Evolutionary conservation across 1,139 yeast species (phyloP).

Genomic region (Kluyveromyces sp.): DNA sequence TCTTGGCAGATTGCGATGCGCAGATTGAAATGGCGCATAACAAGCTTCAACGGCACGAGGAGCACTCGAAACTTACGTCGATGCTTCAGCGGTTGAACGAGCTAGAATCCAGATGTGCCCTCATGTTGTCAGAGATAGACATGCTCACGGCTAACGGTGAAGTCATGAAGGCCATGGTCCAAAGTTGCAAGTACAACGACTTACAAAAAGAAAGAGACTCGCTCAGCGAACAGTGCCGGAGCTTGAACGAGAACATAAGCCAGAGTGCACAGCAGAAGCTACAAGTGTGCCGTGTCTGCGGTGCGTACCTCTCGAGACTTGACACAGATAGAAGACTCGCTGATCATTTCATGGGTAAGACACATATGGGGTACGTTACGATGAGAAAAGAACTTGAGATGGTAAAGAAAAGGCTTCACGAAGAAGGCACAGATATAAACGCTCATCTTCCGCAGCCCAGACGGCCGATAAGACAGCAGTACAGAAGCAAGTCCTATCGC

Average conservation of each 20-base stretch:
- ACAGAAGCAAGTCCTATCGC: background rate
- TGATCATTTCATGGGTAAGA: constrained; percentile 85
- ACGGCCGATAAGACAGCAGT: background rate
- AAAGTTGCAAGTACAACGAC: constrained; percentile 39
- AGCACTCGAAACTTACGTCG: constrained; percentile 54
- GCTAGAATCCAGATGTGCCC: constrained; percentile 58
- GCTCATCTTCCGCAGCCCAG: background rate
- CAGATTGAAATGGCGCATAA: constrained; percentile 59
- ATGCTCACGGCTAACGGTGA: constrained; percentile 47
- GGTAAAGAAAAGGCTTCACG: constrained; percentile 29
- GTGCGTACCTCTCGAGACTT: constrained; percentile 78
- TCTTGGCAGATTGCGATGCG: constrained; percentile 59
- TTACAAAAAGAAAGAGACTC: constrained; percentile 41
- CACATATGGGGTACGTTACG: constrained; percentile 73
- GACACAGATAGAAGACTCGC: constrained; percentile 88
- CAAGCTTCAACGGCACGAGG: constrained; percentile 73
- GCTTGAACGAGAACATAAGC: constrained; percentile 66
- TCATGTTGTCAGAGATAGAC: constrained; percentile 64
- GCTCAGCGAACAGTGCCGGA: constrained; percentile 49
- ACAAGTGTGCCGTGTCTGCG: constrained; percentile 88
- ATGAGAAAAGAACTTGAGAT: constrained; percentile 61
- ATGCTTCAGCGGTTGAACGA: constrained; percentile 61
- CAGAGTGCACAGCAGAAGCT: constrained; percentile 85
- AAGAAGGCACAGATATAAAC: constrained; percentile 11
- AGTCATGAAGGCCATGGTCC: constrained; percentile 43